These are phyloP conservation scores for Boletellus deceptivus DNA, from an alignment of 1,284 basidiomycete genomes.

Conservation along the genomic window DNA sequence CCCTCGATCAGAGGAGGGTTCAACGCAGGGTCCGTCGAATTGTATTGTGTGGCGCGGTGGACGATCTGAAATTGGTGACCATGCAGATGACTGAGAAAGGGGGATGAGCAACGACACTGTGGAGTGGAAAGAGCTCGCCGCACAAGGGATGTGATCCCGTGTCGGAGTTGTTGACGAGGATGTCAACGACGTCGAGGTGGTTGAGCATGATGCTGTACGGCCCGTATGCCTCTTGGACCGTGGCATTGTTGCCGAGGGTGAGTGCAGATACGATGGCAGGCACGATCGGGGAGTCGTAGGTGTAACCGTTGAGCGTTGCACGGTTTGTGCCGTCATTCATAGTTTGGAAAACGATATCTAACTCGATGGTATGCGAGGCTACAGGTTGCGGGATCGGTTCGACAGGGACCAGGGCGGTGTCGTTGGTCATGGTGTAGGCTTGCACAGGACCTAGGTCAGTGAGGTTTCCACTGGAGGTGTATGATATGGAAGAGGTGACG, in stretches of 20 bases:
- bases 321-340: conserved; percentile 79
- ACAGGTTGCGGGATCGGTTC: conserved; percentile 39
- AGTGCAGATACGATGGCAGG: conserved; percentile 77
- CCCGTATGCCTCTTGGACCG: conserved; percentile 72
- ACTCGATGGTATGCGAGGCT: conserved; percentile 53
- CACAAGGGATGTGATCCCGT: conserved; percentile 79
- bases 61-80: conserved; percentile 84
- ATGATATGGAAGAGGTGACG: conserved; percentile 74
- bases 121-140: conserved; percentile 24
- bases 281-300: conserved; percentile 66
- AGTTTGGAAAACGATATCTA: conserved; percentile 64
- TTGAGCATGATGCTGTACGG: conserved; percentile 73
- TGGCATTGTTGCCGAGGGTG: conserved; percentile 74
- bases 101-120: neutral
- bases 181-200: conserved; percentile 74
- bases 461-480: conserved; percentile 48
- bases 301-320: conserved; percentile 70
- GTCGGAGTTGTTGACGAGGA: conserved; percentile 82
- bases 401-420: conserved; percentile 61
- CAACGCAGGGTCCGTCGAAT: conserved; percentile 70
- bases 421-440: conserved; percentile 57
- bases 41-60: conserved; percentile 68
- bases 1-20: conserved; percentile 81
- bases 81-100: conserved; percentile 63
- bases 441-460: conserved; percentile 51